Evolutionary conservation across 768 basidiomycete species (phyloP).

Genomic region (Pleurotus tuber-regium): DNA sequence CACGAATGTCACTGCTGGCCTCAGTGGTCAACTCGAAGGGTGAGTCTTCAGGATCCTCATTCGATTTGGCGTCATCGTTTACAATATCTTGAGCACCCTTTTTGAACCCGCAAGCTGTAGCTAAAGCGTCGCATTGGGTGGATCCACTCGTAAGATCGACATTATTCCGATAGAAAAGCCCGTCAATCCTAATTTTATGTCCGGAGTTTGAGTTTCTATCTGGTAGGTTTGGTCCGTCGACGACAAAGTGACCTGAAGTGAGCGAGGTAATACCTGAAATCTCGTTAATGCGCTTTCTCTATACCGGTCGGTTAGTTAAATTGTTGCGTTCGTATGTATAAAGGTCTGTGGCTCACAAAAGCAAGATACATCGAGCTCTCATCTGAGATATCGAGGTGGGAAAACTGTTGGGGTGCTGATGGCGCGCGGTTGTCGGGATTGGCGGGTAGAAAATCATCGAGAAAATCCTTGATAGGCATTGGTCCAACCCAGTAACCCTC

Average conservation of each 20-base stretch:
- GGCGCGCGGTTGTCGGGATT: not conserved
- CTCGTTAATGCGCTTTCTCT: slow-evolving; percentile 6
- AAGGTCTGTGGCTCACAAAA: slow-evolving; percentile 14
- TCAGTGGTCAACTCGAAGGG: not conserved
- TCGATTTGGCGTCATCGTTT: not conserved
- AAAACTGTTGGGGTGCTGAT: not conserved
- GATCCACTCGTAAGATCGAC: slow-evolving; percentile 3
- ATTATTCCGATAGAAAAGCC: slow-evolving; percentile 5
- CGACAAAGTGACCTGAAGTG: slow-evolving; percentile 8
- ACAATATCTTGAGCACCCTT: not conserved
- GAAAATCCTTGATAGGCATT: slow-evolving; percentile 11
- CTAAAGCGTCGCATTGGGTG: slow-evolving; percentile 13
- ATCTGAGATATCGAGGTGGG: not conserved
- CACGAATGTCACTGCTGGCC: not conserved
- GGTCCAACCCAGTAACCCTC: slow-evolving; percentile 13
- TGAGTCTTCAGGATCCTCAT: not conserved
- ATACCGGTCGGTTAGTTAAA: not conserved
- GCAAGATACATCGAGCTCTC: not conserved
- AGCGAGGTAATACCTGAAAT: not conserved
- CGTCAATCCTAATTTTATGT: slow-evolving; percentile 3
- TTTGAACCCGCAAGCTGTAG: not conserved
- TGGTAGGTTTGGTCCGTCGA: slow-evolving; percentile 13
- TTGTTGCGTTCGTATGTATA: slow-evolving; percentile 8
- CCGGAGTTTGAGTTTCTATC: not conserved
- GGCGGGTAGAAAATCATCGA: slow-evolving; percentile 1